phyloP scores from a whole-genome alignment of 2,329 filamentous ascomycete genomes.

The Ophiostoma ips region DNA sequence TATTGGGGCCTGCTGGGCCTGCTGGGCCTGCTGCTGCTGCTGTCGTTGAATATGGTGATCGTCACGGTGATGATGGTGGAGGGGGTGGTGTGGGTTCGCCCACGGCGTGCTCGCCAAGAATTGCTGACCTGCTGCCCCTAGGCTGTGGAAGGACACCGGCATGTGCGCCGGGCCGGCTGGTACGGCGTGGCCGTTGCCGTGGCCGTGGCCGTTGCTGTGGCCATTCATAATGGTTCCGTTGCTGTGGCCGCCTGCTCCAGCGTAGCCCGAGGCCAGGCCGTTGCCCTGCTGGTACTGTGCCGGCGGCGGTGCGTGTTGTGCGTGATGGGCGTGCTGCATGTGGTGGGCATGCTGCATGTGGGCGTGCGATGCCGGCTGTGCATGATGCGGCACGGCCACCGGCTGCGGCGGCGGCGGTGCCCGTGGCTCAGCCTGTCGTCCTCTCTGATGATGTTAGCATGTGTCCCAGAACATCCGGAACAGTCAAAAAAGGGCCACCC shows the following conservation, averaged over 20 bases:
- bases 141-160: slow-evolving; percentile 28
- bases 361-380: too few relatives aligned
- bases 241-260: too few relatives aligned
- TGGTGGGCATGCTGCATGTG: too few relatives aligned
- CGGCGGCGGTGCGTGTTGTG: too few relatives aligned
- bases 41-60: slow-evolving; percentile 7
- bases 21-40: too few relatives aligned
- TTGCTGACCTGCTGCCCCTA: slow-evolving; percentile 63
- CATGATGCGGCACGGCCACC: too few relatives aligned
- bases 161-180: not conserved
- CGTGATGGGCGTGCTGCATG: too few relatives aligned
- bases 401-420: too few relatives aligned
- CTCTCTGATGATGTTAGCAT: not conserved
- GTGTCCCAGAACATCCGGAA: too few relatives aligned
- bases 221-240: too few relatives aligned
- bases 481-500: not conserved
- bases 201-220: not conserved
- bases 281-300: too few relatives aligned
- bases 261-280: too few relatives aligned
- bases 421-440: not conserved
- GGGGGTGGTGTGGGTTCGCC: slow-evolving; percentile 76
- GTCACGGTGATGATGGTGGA: slow-evolving; percentile 27
- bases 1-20: not conserved
- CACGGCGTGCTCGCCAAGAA: slow-evolving; percentile 83
- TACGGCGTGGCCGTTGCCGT: not conserved